Base-by-base conservation (phyloP, 1,284 basidiomycete genomes). In the Papiliotrema flavescens region DNA sequence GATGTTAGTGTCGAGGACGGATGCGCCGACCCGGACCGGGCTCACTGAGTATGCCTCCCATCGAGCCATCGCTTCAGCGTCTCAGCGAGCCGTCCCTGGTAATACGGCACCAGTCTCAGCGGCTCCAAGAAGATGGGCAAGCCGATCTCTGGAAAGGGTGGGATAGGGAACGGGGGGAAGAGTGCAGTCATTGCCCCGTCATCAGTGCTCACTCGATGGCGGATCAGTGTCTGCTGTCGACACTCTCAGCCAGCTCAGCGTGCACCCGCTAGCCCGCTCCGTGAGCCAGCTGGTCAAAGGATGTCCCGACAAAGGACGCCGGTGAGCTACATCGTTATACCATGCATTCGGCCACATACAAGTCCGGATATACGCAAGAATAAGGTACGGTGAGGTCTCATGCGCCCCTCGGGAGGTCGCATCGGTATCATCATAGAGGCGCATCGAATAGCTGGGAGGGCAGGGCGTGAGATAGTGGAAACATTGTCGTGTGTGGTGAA, bases 11-110 rank as follows among this genome's bases (percentile, higher is more conserved):
- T 36, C 48, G 26, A 13, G 28, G 13, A 3, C n/a, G 11, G 14
- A 46, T 28, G 24, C 42, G 5, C n/a, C n/a, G n/a, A n/a, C n/a
- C 28, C 15, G 14, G 20, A 13, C 24, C n/a, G 28, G 8, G 14
- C 51, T 37, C 32, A 53, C 51, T 41, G 43, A 17, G 22, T 37
- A 45, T 53, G 44, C 14, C 44, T 35, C n/a, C 42, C 43, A 19
- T 37, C 51, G 17, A 47, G 11, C 51, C 51, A 53, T 2, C 15
- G 3, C 20, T 28, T 37, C 17, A 53, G 13, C 22, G 24, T 14
- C 13, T 53, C 51, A 4, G 51, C 44, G 15, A 53, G 15, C 26
- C 35, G 11, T n/a, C 8, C 15, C 26, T 47, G 34, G 24, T 22
- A 22, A 24, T 28, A 17, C 17, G 44, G 44, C 7, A 46, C 26